A percentile compares a stretch with the other conserved stretches of the same genome.
Conservation (phyloP, 2,329 filamentous ascomycete species). For the Malbranchea cinnamomea region DNA sequence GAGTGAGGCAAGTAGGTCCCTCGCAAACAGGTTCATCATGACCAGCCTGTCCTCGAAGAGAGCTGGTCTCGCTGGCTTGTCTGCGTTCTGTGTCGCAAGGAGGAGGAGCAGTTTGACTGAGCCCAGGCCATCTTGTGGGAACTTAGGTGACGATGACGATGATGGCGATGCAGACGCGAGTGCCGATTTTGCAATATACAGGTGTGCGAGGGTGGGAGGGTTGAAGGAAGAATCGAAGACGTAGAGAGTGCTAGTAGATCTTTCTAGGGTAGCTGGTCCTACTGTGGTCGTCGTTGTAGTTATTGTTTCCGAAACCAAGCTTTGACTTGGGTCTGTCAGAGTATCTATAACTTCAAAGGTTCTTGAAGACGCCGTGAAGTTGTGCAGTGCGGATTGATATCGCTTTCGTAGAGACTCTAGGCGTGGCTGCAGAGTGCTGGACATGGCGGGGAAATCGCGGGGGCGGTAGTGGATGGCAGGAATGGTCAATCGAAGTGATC, state of each 20-base stretch:
- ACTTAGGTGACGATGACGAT: too few species aligned
- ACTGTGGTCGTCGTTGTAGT: too few species aligned
- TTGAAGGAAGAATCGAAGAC: conserved; percentile 55
- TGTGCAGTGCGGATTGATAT: conserved; percentile 27
- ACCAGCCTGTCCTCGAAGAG: conserved; percentile 33
- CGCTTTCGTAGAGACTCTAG: conserved; percentile 20
- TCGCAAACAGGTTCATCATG: conserved; percentile 35
- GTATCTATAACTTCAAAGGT: conserved; percentile 21
- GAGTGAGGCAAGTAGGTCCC: conserved; percentile 19
- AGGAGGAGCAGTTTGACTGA: conserved; percentile 39
- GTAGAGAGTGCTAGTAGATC: too few species aligned
- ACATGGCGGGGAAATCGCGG: too few species aligned
- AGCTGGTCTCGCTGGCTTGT: conserved; percentile 40
- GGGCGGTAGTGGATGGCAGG: too few species aligned
- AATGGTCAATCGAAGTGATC: too few species aligned
- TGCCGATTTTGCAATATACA: conserved; percentile 39
- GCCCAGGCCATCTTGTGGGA: conserved; percentile 13
- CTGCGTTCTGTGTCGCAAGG: conserved; percentile 50
- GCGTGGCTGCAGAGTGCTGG: not conserved
- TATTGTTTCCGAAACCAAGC: conserved; percentile 6
- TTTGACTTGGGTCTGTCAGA: conserved; percentile 10
- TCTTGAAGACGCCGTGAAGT: conserved; percentile 26
- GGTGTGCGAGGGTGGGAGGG: conserved; percentile 46
- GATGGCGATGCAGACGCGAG: conserved; percentile 24
- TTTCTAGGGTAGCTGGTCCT: too few species aligned